Evolutionary conservation across 2,329 filamentous ascomycete genomes (phyloP).

Genomic region (Raffaelea deltoideospora): DNA sequence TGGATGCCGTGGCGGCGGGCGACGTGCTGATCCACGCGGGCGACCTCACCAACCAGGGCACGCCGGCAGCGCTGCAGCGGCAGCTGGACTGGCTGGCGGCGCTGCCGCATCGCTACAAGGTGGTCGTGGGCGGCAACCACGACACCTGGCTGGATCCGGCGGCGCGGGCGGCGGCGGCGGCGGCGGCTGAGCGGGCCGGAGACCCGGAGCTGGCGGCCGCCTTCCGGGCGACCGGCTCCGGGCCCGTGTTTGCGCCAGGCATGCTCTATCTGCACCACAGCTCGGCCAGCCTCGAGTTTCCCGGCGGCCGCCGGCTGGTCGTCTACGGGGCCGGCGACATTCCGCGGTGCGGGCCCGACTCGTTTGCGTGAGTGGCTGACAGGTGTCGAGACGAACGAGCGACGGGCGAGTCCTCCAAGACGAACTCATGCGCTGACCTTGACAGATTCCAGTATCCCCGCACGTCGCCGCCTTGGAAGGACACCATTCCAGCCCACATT

Average conservation of each 20-base stretch:
- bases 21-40: slow-evolving; percentile 85
- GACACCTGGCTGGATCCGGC: slow-evolving; percentile 68
- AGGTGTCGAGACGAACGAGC: too few species aligned
- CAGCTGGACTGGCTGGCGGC: slow-evolving; percentile 69
- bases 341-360: slow-evolving; percentile 54
- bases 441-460: slow-evolving; percentile 56
- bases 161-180: slow-evolving; percentile 35
- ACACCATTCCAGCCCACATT: slow-evolving; percentile 52
- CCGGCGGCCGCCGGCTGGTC: slow-evolving; percentile 39
- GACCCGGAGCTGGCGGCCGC: neutral
- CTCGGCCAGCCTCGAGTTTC: slow-evolving; percentile 47
- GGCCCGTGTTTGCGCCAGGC: slow-evolving; percentile 44
- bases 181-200: neutral
- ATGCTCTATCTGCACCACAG: slow-evolving; percentile 65
- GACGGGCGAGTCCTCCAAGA: too few species aligned
- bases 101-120: slow-evolving; percentile 63
- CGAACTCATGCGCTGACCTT: neutral
- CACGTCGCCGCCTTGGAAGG: slow-evolving; percentile 53
- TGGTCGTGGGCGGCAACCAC: slow-evolving; percentile 78
- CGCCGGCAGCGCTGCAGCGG: slow-evolving; percentile 57
- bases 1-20: slow-evolving; percentile 50
- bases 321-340: slow-evolving; percentile 75
- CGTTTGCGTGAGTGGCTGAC: slow-evolving; percentile 37
- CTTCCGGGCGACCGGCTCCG: slow-evolving; percentile 15
- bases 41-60: slow-evolving; percentile 65